Base-by-base conservation (phyloP, 306 rosid genomes). In the Luffa acutangula region DNA sequence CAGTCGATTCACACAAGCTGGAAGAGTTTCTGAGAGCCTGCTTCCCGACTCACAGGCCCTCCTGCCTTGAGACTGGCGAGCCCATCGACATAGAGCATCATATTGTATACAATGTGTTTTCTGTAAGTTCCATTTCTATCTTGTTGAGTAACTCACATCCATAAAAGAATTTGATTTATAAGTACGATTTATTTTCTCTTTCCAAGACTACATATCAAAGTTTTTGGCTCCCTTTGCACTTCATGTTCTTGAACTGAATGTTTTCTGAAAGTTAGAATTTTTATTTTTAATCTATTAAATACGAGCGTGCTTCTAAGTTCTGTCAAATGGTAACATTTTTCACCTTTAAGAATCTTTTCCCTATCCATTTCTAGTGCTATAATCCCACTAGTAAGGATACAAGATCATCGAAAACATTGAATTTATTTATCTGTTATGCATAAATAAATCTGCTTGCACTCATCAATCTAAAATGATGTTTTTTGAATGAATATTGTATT, bases 71-170 rank as follows among this genome's bases (percentile, higher is more conserved):
- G 87, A 95, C 98, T 3, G 97, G 96, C 57, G 93, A 95, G 76
- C 88, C 84, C 53, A 94, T 95, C 57, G 98, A 95, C 82, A 91
- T 95, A 42, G 97, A 95, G 86, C 98, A 95, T 51, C 97, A 85
- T 76, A 58, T 95, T 65, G 88, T 91, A 60, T 95, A 87, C 76
- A 95, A 90, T 78, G 90, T 86, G 18, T 91, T 92, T 78, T 85
- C 89, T 51, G 98, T 95, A 91, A 84, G 97, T 75, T 75, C 49
- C 52, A 6, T n/a, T 64, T 52, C 45, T 20, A 20, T n/a, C 62
- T 37, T 78, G 41, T 42, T 62, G 6, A 34, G 17, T 78, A 21
- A 31, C 36, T 69, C 8, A 4, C 31, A 15, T 20, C 67, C n/a
- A n/a, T 79, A 21, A 53, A 54, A 45, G 18, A 25, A 7, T 43